These are phyloP conservation scores for Ophiostoma ulmi DNA, from an alignment of 2,329 filamentous ascomycete genomes.

Conservation along the genomic window DNA sequence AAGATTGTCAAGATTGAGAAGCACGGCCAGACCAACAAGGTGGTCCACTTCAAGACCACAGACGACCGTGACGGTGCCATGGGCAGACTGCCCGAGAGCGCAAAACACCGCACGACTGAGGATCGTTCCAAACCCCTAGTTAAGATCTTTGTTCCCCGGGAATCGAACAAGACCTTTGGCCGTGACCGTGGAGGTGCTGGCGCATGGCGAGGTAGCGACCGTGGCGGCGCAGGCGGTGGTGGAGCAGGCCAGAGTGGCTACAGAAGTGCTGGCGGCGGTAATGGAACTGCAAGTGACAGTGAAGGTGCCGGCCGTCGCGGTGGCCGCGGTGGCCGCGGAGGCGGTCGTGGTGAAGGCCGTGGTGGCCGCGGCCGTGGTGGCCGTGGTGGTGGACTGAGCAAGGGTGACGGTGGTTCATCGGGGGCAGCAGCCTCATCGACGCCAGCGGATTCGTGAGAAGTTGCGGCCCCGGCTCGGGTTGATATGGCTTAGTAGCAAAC, in stretches of 20 bases:
- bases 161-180: conserved; percentile 40
- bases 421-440: conserved; percentile 39
- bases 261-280: conserved; percentile 75
- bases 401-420: conserved; percentile 55
- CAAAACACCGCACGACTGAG: conserved; percentile 66
- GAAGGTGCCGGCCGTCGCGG: conserved; percentile 53
- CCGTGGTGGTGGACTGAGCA: conserved; percentile 33
- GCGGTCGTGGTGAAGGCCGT: conserved; percentile 49
- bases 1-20: conserved; percentile 79
- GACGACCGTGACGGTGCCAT: conserved; percentile 80
- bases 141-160: conserved; percentile 64
- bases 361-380: conserved; percentile 53
- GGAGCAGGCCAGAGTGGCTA: conserved; percentile 62
- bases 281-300: conserved; percentile 68
- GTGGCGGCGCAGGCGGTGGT: conserved; percentile 54
- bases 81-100: conserved; percentile 66
- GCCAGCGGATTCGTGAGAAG: conserved; percentile 28
- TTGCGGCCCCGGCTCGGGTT: not conserved
- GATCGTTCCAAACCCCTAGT: conserved; percentile 75
- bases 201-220: conserved; percentile 61
- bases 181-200: conserved; percentile 60
- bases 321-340: conserved; percentile 50
- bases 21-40: conserved; percentile 72
- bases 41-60: conserved; percentile 73
- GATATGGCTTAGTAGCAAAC: not conserved